These are phyloP conservation scores for Pseudonitzschia pungens DNA, from an alignment of 108 stramenopile species.

Conservation along the genomic window DNA sequence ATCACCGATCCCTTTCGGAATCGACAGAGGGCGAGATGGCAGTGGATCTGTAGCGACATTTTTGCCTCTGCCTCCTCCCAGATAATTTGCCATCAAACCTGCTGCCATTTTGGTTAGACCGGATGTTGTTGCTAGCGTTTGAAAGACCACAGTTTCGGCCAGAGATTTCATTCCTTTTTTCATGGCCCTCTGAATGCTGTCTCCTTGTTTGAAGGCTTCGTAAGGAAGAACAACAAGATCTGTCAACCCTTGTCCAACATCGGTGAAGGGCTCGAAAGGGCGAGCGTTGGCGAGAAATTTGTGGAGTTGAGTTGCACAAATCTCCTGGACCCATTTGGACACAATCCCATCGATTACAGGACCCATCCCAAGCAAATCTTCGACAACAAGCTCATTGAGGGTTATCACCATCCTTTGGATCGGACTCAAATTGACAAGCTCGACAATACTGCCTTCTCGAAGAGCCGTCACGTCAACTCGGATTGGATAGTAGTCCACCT, in stretches of 20 bases:
- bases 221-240: conserved; percentile 77
- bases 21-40: conserved; percentile 54
- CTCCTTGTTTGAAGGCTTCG: conserved; percentile 59
- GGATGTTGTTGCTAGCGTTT: conserved; percentile 64
- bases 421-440: conserved; percentile 82
- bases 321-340: conserved; percentile 70
- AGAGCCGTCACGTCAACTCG: conserved; percentile 68
- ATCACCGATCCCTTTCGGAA: conserved; percentile 52
- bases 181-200: conserved; percentile 53
- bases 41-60: conserved; percentile 31
- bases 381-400: conserved; percentile 59
- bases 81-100: conserved; percentile 33
- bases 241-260: conserved; percentile 55
- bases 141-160: conserved; percentile 65
- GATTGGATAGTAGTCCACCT: conserved; percentile 79
- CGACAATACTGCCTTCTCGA: conserved; percentile 72
- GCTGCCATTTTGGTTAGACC: conserved; percentile 70
- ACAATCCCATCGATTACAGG: conserved; percentile 52
- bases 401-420: conserved; percentile 79
- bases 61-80: conserved; percentile 24
- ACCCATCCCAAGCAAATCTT: conserved; percentile 69
- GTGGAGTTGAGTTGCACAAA: conserved; percentile 79
- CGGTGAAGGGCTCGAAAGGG: conserved; percentile 71
- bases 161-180: conserved; percentile 59
- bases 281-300: conserved; percentile 78